Evolutionary conservation across 164 flowering plant genomes (phyloP).

Genomic region (Sedum album): DNA sequence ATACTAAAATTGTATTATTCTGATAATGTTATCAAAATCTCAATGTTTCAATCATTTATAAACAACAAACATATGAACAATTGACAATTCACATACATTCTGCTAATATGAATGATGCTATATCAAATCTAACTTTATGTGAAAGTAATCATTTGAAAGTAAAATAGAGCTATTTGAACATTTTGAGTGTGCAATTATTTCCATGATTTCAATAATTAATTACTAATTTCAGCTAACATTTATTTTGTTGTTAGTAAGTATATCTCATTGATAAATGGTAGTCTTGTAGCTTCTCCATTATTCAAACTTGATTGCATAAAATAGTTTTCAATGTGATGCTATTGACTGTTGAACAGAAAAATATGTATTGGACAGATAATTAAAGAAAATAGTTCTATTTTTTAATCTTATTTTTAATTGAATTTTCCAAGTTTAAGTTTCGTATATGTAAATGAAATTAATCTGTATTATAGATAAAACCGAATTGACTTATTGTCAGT

Average conservation of each 20-base stretch:
- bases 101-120: not conserved
- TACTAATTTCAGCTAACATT: not conserved
- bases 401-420: too few species aligned
- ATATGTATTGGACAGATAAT: too few species aligned
- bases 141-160: not conserved
- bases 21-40: not conserved
- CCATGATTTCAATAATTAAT: not conserved
- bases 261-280: not conserved
- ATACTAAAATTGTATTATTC: not conserved
- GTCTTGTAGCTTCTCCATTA: not conserved
- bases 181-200: not conserved
- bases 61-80: too few species aligned
- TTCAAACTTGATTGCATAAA: too few species aligned
- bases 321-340: too few species aligned
- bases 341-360: too few species aligned
- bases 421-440: too few species aligned
- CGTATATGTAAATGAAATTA: too few species aligned
- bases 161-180: not conserved
- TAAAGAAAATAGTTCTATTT: too few species aligned
- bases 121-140: not conserved
- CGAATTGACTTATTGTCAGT: too few species aligned
- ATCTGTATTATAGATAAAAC: too few species aligned
- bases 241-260: not conserved
- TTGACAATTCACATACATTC: not conserved
- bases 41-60: not conserved